These are phyloP conservation scores for Podaxis sp. DNA, from an alignment of 768 basidiomycete genomes.

Conservation along the genomic window DNA sequence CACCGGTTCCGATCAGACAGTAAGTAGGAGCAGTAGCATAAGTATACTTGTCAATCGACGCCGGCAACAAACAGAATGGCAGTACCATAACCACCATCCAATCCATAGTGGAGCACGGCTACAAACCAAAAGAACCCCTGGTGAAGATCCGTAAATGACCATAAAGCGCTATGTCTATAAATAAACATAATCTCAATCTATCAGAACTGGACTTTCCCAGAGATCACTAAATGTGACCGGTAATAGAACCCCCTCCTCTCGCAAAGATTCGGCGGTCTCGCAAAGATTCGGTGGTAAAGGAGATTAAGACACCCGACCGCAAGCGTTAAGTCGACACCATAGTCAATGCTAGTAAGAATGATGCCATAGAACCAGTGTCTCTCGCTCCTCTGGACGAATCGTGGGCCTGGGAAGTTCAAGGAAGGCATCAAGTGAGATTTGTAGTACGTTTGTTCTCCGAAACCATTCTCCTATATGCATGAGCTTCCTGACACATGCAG, in stretches of 20 bases:
- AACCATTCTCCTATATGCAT: background rate
- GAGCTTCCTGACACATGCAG: too few species aligned
- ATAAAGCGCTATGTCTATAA: background rate
- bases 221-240: too few species aligned
- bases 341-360: background rate
- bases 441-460: background rate
- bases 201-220: background rate
- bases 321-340: background rate
- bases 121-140: background rate
- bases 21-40: too few species aligned
- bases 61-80: background rate
- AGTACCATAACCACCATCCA: background rate
- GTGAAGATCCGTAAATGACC: background rate
- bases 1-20: background rate
- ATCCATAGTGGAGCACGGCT: background rate
- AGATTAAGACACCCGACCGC: background rate
- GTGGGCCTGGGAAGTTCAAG: background rate
- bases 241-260: too few species aligned
- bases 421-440: background rate
- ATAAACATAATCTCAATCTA: background rate
- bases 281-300: background rate
- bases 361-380: constrained; percentile 6
- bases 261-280: too few species aligned
- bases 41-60: background rate
- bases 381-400: background rate